Percentiles rank a stretch among this genome's conserved stretches.
phyloP scores from a whole-genome alignment of 2,329 filamentous ascomycete species.

The Clonostachys chloroleuca region DNA sequence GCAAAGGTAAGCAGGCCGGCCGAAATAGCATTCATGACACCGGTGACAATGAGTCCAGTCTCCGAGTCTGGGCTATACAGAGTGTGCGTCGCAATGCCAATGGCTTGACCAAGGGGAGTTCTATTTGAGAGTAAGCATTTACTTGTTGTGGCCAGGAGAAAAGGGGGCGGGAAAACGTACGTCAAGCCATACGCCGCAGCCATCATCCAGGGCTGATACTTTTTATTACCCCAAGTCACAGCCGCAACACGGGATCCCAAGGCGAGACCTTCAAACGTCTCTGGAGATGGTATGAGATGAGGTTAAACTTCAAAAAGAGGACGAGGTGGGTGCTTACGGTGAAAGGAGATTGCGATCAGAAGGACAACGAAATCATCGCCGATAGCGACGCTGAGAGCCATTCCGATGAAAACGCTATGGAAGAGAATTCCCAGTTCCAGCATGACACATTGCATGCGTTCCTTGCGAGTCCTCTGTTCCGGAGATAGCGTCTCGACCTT shows the following conservation, averaged over 20 bases:
- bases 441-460: conserved; percentile 71
- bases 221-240: conserved; percentile 34
- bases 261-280: conserved; percentile 52
- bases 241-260: conserved; percentile 60
- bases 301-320: accelerated
- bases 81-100: conserved; percentile 65
- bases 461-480: conserved; percentile 56
- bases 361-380: conserved; percentile 76
- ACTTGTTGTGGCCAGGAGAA: too few species aligned
- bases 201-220: conserved; percentile 50
- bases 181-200: conserved; percentile 52
- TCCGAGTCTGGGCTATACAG: conserved; percentile 65
- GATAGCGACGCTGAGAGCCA: conserved; percentile 75
- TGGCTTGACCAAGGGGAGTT: conserved; percentile 68
- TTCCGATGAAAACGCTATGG: conserved; percentile 73
- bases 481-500: conserved; percentile 10
- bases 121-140: too few species aligned
- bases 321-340: conserved; percentile 35
- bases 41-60: conserved; percentile 64
- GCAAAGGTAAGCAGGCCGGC: conserved; percentile 69
- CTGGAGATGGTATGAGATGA: conserved; percentile 9
- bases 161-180: not conserved
- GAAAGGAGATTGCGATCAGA: conserved; percentile 73
- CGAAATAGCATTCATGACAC: conserved; percentile 71
- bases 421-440: conserved; percentile 69